Conservation (phyloP, 1,284 basidiomycete genomes). For the Sanghuangporus sanghuang region DNA sequence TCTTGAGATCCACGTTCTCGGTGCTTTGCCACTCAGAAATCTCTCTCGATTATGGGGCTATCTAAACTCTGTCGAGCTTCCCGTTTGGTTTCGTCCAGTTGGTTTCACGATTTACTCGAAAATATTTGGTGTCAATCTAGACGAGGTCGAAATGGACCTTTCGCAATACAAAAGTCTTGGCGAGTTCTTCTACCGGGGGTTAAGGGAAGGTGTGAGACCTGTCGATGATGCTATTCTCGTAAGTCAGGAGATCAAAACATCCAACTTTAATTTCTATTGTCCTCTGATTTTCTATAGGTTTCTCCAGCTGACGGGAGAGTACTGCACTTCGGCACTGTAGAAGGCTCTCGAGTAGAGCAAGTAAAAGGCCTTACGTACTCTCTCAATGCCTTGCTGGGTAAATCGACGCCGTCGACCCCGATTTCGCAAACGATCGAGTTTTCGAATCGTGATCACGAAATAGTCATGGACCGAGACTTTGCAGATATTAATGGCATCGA, state of each 20-base stretch:
- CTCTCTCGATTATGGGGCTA: slow-evolving; percentile 97
- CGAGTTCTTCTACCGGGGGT: slow-evolving; percentile 91
- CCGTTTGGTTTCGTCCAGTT: slow-evolving; percentile 89
- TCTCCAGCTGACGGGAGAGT: slow-evolving; percentile 93
- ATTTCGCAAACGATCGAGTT: slow-evolving; percentile 35
- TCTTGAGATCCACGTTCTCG: slow-evolving; percentile 86
- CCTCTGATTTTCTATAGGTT: slow-evolving; percentile 42
- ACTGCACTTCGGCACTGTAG: slow-evolving; percentile 88
- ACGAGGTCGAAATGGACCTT: slow-evolving; percentile 87
- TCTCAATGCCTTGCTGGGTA: slow-evolving; percentile 85
- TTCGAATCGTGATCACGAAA: slow-evolving; percentile 40
- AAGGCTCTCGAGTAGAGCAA: slow-evolving; percentile 84
- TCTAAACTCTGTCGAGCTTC: slow-evolving; percentile 87
- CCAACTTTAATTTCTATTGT: not conserved
- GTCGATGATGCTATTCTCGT: slow-evolving; percentile 79
- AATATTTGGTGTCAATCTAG: slow-evolving; percentile 90
- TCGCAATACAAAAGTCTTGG: slow-evolving; percentile 79
- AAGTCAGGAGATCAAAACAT: not conserved
- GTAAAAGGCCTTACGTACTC: slow-evolving; percentile 98
- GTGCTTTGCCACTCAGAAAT: slow-evolving; percentile 89
- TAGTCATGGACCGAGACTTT: slow-evolving; percentile 83
- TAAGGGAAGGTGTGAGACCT: slow-evolving; percentile 80
- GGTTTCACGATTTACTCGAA: slow-evolving; percentile 84
- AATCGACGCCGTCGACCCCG: slow-evolving; percentile 40
- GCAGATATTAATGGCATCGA: slow-evolving; percentile 97